Percentiles rank a stretch among this genome's conserved stretches.
These are phyloP conservation scores for Colletotrichum sojae DNA, from an alignment of 2,329 filamentous ascomycete genomes.

Conservation along the genomic window DNA sequence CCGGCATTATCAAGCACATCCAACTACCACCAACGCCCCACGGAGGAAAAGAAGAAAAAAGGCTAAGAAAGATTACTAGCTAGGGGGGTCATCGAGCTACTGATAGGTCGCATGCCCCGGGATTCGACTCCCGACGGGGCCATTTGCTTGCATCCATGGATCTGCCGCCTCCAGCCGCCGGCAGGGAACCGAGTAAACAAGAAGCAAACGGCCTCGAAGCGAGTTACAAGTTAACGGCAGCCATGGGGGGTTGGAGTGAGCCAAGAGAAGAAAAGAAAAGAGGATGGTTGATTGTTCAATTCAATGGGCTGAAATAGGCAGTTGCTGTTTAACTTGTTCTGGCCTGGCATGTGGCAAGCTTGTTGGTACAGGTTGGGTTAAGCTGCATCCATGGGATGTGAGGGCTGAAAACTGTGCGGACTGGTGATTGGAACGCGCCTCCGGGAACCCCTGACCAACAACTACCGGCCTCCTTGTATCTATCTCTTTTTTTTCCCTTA, in stretches of 20 bases:
- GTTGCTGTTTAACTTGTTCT: background rate
- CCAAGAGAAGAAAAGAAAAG: background rate
- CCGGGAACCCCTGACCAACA: background rate
- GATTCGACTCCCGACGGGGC: background rate
- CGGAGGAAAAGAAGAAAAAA: background rate
- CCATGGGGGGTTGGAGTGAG: background rate
- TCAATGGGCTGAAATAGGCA: background rate
- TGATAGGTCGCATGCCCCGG: background rate
- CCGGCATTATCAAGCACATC: too few species aligned
- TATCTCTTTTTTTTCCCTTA: background rate
- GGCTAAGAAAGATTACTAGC: background rate
- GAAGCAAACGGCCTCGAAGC: slow-evolving; percentile 6
- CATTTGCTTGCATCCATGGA: background rate
- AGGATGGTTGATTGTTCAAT: background rate
- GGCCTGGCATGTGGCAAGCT: slow-evolving; percentile 7
- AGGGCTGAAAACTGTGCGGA: background rate
- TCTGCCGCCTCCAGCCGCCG: too few species aligned
- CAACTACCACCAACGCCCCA: too few species aligned
- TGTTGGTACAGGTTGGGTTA: slow-evolving; percentile 22
- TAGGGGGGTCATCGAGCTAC: too few species aligned
- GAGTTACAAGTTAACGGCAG: slow-evolving; percentile 8
- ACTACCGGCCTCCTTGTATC: background rate
- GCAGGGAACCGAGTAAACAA: background rate
- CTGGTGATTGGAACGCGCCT: background rate
- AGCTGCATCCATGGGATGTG: background rate